Evolutionary conservation across 306 rosid genomes (phyloP).

Genomic region (Morella rubra): DNA sequence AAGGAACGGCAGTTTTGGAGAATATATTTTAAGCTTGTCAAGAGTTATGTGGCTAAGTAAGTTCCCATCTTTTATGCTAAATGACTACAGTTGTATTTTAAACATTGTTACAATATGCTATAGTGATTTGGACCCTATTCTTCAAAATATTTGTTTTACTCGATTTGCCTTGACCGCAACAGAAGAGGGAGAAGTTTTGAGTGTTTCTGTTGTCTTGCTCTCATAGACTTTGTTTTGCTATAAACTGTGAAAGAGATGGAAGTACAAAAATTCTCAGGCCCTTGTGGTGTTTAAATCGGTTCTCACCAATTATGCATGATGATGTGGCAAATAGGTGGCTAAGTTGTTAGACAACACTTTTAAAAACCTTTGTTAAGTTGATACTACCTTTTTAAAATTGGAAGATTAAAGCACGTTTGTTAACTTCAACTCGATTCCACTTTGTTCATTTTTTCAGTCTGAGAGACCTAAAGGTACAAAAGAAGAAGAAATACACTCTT

Average conservation of each 20-base stretch:
- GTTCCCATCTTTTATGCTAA: slow-evolving; percentile 31
- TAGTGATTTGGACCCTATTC: background rate
- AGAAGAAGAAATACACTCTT: background rate
- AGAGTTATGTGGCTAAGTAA: slow-evolving; percentile 69
- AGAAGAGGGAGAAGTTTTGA: background rate
- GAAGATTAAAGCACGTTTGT: background rate
- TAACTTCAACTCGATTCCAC: background rate
- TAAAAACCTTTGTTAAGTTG: background rate
- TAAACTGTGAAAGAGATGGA: background rate
- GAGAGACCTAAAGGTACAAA: background rate
- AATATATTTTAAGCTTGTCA: slow-evolving; percentile 74
- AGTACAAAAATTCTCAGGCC: background rate
- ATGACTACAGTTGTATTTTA: background rate
- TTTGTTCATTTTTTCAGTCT: background rate
- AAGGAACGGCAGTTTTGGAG: slow-evolving; percentile 88
- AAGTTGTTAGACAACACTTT: background rate
- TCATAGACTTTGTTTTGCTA: background rate
- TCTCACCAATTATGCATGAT: background rate
- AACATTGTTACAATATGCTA: background rate
- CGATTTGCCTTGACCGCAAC: background rate
- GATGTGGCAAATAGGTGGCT: background rate
- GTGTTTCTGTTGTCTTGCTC: background rate
- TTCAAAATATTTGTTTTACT: background rate
- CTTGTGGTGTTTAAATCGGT: background rate
- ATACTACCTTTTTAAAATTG: background rate